These are phyloP conservation scores for Chlorella vulgaris DNA, from an alignment of 139 green algal species.

Conservation along the genomic window DNA sequence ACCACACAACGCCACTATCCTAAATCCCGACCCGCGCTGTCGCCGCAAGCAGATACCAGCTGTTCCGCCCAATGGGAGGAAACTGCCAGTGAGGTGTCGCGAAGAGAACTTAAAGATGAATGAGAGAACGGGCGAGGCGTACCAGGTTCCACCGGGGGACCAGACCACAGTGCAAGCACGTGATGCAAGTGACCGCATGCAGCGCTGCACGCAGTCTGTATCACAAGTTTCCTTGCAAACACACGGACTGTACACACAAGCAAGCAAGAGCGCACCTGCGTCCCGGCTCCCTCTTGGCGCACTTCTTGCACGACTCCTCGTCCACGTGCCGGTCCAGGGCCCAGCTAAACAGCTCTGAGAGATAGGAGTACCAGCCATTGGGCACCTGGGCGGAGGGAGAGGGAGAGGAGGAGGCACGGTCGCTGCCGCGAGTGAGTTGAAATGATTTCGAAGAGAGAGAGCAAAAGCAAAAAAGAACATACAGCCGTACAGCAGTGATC, in stretches of 20 bases:
- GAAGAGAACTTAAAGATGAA: too few relatives aligned
- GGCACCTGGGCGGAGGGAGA: slow-evolving; percentile 42
- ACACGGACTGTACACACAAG: background rate
- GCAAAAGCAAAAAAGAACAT: too few relatives aligned
- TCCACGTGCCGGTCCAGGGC: slow-evolving; percentile 53
- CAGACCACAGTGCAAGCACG: too few relatives aligned
- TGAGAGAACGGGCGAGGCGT: too few relatives aligned
- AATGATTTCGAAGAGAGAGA: background rate
- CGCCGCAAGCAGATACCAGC: too few relatives aligned
- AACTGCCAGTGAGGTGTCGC: too few relatives aligned
- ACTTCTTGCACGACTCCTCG: slow-evolving; percentile 63
- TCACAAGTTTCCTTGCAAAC: background rate
- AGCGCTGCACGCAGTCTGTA: background rate
- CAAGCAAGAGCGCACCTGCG: slow-evolving; percentile 46
- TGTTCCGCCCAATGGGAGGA: too few relatives aligned
- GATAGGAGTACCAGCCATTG: slow-evolving; percentile 75
- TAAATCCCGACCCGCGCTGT: too few relatives aligned
- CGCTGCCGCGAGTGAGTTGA: background rate
- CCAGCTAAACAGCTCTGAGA: slow-evolving; percentile 79
- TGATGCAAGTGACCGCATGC: background rate
- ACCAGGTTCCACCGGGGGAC: too few relatives aligned
- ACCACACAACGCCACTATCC: too few relatives aligned
- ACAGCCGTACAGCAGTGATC: too few relatives aligned
- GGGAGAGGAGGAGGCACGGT: background rate
- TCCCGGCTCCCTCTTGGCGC: slow-evolving; percentile 76